These are phyloP conservation scores for Magnusiomyces fungicola DNA, from an alignment of 1,139 yeast genomes.

Conservation along the genomic window DNA sequence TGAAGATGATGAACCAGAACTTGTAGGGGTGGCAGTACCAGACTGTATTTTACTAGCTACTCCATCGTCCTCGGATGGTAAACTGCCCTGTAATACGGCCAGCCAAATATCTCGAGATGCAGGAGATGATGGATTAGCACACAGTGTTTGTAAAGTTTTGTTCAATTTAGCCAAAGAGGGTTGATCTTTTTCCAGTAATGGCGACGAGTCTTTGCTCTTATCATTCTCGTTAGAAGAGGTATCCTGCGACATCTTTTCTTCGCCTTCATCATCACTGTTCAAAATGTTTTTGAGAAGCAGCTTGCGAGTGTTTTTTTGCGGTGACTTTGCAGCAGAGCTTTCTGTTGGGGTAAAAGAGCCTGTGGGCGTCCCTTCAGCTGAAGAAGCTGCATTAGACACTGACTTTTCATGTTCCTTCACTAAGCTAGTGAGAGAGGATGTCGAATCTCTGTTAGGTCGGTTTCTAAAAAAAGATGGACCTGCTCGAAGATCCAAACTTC, in stretches of 20 bases:
- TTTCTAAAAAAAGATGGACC: too few relatives aligned
- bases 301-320: background rate
- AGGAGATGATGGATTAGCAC: background rate
- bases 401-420: too few relatives aligned
- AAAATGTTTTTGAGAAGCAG: background rate
- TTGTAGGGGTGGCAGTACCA: too few relatives aligned
- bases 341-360: background rate
- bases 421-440: background rate
- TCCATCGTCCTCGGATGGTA: too few relatives aligned
- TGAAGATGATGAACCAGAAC: background rate
- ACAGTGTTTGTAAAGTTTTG: background rate
- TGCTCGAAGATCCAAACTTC: background rate
- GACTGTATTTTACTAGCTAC: too few relatives aligned
- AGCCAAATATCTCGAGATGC: background rate
- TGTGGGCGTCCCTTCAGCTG: too few relatives aligned
- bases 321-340: background rate
- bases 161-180: too few relatives aligned
- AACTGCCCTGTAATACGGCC: background rate
- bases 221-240: background rate
- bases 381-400: background rate
- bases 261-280: slow-evolving; percentile 4
- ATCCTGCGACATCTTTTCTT: too few relatives aligned
- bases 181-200: too few relatives aligned
- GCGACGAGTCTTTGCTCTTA: too few relatives aligned
- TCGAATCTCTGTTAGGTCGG: background rate